Evolutionary conservation across 2,329 filamentous ascomycete species (phyloP).

Genomic region (Aspergillus spinulosporus): DNA sequence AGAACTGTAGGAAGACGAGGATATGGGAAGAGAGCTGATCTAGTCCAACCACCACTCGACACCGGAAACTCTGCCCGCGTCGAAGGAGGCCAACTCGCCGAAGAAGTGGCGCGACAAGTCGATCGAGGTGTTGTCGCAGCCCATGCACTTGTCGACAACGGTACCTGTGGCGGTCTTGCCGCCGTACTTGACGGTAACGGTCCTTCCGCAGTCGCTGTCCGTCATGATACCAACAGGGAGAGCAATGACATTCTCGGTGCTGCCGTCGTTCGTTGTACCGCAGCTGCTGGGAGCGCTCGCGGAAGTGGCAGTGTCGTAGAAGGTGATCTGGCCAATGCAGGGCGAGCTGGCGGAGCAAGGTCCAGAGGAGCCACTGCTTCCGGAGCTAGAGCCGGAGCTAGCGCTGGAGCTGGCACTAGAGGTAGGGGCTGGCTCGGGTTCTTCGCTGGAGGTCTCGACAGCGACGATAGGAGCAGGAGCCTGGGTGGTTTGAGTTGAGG

Average conservation of each 20-base stretch:
- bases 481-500: slow-evolving; percentile 9
- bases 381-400: background rate
- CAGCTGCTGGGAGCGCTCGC: slow-evolving; percentile 54
- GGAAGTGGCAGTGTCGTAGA: slow-evolving; percentile 68
- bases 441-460: slow-evolving; percentile 4
- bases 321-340: slow-evolving; percentile 67
- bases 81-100: slow-evolving; percentile 45
- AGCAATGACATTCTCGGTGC: slow-evolving; percentile 65
- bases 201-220: slow-evolving; percentile 71
- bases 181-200: slow-evolving; percentile 61
- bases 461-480: slow-evolving; percentile 10
- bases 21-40: background rate
- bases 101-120: slow-evolving; percentile 63
- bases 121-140: slow-evolving; percentile 59
- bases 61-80: slow-evolving; percentile 43
- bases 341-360: slow-evolving; percentile 29
- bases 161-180: slow-evolving; percentile 60
- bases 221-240: slow-evolving; percentile 65
- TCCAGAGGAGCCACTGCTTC: slow-evolving; percentile 23
- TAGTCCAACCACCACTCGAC: slow-evolving; percentile 45
- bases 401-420: background rate
- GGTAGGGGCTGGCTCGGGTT: slow-evolving; percentile 2
- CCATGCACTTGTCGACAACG: slow-evolving; percentile 75
- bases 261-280: slow-evolving; percentile 61
- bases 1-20: slow-evolving; percentile 2